Conservation (phyloP, 2,329 filamentous ascomycete species). For the Xylaria sp. region DNA sequence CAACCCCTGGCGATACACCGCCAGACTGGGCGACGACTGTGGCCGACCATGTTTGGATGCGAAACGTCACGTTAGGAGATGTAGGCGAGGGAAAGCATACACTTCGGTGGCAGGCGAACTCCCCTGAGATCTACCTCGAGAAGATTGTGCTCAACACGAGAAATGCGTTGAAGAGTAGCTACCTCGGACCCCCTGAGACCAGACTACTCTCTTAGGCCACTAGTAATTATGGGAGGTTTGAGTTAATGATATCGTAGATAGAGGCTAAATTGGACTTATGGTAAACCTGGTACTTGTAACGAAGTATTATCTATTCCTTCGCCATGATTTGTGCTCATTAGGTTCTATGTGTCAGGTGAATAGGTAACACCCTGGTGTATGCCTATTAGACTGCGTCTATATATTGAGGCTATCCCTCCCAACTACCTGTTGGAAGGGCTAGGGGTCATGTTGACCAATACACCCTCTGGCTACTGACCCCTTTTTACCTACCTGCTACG, state of each 20-base stretch:
- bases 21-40: slow-evolving; percentile 62
- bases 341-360: too few species aligned
- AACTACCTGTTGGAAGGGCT: too few species aligned
- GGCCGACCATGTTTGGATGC: slow-evolving; percentile 62
- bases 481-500: too few species aligned
- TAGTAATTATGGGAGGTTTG: neutral
- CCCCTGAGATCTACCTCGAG: slow-evolving; percentile 53
- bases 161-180: slow-evolving; percentile 50
- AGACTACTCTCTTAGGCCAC: slow-evolving; percentile 19
- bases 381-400: too few species aligned
- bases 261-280: neutral
- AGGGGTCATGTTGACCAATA: too few species aligned
- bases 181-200: slow-evolving; percentile 52
- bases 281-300: neutral
- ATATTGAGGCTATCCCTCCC: too few species aligned
- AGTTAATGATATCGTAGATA: neutral
- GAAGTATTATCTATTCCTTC: neutral
- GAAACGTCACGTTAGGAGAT: slow-evolving; percentile 49
- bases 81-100: slow-evolving; percentile 46
- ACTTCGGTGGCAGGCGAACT: slow-evolving; percentile 49
- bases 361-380: too few species aligned
- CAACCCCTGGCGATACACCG: slow-evolving; percentile 57
- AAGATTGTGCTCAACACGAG: slow-evolving; percentile 52
- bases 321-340: too few species aligned
- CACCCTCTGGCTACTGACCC: too few species aligned